Base-by-base conservation (phyloP, 2,329 filamentous ascomycete genomes). In the Lithohypha guttulata region DNA sequence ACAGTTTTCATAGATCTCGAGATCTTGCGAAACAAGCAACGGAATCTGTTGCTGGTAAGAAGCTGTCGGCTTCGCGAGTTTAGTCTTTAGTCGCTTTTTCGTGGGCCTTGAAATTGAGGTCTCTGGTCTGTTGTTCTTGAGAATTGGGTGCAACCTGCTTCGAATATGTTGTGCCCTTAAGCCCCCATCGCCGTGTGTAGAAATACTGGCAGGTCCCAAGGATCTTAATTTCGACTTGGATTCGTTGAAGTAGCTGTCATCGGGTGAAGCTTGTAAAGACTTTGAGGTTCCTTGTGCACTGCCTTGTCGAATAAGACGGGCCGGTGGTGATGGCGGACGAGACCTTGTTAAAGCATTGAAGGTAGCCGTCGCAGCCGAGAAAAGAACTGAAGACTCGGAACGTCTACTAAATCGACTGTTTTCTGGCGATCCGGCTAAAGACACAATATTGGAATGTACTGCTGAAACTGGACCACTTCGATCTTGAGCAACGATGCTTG, bases 41-140 rank as follows among this genome's bases (percentile, higher is more conserved):
- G 63, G 55, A 36, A 61, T 57, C 9, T 62, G 64, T 42, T 73
- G 68, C 23, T 47, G 25, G 28, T 48, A 48, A 47, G 79, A 79
- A 23, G 64, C 60, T 40, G 66, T 62, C 44, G 71, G 67, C 35
- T 77, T 75, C 47, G 71, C 74, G 18, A 75, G 58, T n/a, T 59
- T 65, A 14, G 71, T 59, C 38, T 63, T 68, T 40, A 75, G 18
- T 61, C 3, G 10, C 45, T 42, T 53, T 57, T 41, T 51, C 44
- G 41, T 54, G 30, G 18, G 19, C 26, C 25, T 30, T 19, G 13
- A 27, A 13, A 22, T 13, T 6, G 13, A 18, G 8, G 35, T 30
- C n/a, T 30, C 26, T 13, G 11, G 14, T 8, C 26, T 15, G 19
- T 18, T 28, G 11, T 17, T 14, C 18, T 28, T 30, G n/a, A 31